These are phyloP conservation scores for Colletotrichum lini DNA, from an alignment of 2,329 filamentous ascomycete species.

Conservation along the genomic window DNA sequence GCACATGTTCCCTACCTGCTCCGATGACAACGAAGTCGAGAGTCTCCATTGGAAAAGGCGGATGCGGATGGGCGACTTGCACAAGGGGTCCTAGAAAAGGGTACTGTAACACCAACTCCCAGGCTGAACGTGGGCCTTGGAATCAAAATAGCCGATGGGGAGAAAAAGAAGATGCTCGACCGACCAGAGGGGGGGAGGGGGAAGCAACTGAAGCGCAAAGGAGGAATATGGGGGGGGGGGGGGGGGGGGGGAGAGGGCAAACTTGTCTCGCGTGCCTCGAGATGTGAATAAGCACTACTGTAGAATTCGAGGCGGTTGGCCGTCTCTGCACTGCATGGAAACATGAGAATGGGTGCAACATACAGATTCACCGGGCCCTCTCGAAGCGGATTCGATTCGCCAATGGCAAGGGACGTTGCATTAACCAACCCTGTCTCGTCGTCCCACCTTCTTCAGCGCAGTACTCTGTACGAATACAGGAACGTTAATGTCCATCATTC, in stretches of 20 bases:
- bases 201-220: not conserved
- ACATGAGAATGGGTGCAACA: not conserved
- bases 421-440: not conserved
- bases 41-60: conserved; percentile 55
- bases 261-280: not conserved
- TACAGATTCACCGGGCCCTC: not conserved
- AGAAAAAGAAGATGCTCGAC: not conserved
- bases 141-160: not conserved
- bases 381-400: conserved; percentile 22
- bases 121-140: not conserved
- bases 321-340: too few species aligned
- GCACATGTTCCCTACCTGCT: conserved; percentile 61
- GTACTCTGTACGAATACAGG: too few species aligned
- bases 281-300: conserved; percentile 7
- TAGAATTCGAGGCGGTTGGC: not conserved
- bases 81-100: not conserved
- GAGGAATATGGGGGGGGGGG: not conserved
- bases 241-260: too few species aligned
- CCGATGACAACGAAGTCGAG: conserved; percentile 65
- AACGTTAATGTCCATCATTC: not conserved
- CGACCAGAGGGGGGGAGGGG: not conserved
- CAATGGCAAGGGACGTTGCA: conserved; percentile 10
- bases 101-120: not conserved
- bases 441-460: conserved; percentile 1
- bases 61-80: not conserved